phyloP scores from a whole-genome alignment of 306 rosid genomes.

The Lotus japonicus region DNA sequence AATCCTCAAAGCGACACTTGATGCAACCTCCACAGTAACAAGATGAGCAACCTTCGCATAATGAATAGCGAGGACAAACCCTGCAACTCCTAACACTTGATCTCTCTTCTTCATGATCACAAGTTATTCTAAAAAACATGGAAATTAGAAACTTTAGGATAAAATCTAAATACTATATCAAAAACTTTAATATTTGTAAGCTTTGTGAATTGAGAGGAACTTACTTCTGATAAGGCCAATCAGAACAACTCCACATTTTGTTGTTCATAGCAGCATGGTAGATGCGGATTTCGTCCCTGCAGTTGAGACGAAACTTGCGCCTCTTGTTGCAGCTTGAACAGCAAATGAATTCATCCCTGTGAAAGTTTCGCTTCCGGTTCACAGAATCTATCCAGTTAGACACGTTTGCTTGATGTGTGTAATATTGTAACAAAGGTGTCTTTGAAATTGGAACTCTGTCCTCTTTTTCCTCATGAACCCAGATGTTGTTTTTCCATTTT shows the following conservation, averaged over 20 bases:
- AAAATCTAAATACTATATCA: not conserved
- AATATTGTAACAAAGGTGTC: constrained; percentile 29
- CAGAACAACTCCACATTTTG: constrained; percentile 33
- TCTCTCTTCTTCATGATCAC: constrained; percentile 33
- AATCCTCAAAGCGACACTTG: constrained; percentile 48
- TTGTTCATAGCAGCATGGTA: constrained; percentile 30
- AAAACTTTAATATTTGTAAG: no score
- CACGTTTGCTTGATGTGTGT: constrained; percentile 34
- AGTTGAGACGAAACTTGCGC: constrained; percentile 35
- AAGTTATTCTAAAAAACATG: constrained; percentile 31
- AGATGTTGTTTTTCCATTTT: constrained; percentile 39
- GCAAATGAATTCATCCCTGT: constrained; percentile 35
- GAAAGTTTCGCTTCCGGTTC: constrained; percentile 19
- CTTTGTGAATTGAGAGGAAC: not conserved
- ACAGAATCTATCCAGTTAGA: not conserved
- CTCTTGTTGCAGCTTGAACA: constrained; percentile 33
- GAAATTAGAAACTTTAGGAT: not conserved
- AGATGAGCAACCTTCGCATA: constrained; percentile 36
- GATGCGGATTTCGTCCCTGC: not conserved
- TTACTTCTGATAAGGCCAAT: constrained; percentile 27
- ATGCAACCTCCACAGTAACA: constrained; percentile 47
- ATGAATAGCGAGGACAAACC: constrained; percentile 28
- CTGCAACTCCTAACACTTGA: constrained; percentile 15
- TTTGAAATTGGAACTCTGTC: constrained; percentile 27
- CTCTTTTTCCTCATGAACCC: constrained; percentile 18